phyloP scores from a whole-genome alignment of 169 alveolate species.

The Babesia bovis region DNA sequence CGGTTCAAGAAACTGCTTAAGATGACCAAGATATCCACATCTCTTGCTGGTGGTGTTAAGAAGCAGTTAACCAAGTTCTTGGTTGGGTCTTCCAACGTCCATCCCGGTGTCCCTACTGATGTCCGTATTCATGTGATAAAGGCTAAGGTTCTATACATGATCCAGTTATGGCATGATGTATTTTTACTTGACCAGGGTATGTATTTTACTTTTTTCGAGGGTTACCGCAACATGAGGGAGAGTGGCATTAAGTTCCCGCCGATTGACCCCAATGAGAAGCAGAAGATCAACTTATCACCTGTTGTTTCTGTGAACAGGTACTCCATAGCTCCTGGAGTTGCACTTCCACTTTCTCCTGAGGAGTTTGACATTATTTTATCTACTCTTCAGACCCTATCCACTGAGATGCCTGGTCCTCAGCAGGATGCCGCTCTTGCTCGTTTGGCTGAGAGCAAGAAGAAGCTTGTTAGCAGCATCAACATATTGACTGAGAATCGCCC shows the following conservation, averaged over 20 bases:
- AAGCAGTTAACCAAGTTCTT: constrained; percentile 73
- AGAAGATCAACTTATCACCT: constrained; percentile 9
- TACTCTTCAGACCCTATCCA: constrained; percentile 21
- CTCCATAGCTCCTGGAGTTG: neutral
- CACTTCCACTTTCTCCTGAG: constrained; percentile 31
- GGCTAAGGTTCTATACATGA: constrained; percentile 69
- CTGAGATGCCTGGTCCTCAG: constrained; percentile 18
- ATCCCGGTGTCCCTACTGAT: constrained; percentile 81
- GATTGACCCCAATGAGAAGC: constrained; percentile 15
- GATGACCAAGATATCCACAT: constrained; percentile 68
- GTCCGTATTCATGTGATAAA: constrained; percentile 76
- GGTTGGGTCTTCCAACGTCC: constrained; percentile 66
- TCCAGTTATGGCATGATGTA: constrained; percentile 76
- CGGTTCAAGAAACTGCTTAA: constrained; percentile 61
- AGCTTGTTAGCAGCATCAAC: constrained; percentile 35
- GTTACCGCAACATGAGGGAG: constrained; percentile 70
- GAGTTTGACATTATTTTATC: constrained; percentile 42
- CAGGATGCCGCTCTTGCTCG: constrained; percentile 6
- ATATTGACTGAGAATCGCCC: constrained; percentile 32
- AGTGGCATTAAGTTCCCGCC: constrained; percentile 69
- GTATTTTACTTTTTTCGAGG: constrained; percentile 67
- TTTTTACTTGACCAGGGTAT: constrained; percentile 70
- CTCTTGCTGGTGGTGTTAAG: constrained; percentile 72
- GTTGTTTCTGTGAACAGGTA: neutral
- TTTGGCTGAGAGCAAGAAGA: constrained; percentile 20